phyloP scores from a whole-genome alignment of 2,329 filamentous ascomycete species.

The Aspergillus sp. region DNA sequence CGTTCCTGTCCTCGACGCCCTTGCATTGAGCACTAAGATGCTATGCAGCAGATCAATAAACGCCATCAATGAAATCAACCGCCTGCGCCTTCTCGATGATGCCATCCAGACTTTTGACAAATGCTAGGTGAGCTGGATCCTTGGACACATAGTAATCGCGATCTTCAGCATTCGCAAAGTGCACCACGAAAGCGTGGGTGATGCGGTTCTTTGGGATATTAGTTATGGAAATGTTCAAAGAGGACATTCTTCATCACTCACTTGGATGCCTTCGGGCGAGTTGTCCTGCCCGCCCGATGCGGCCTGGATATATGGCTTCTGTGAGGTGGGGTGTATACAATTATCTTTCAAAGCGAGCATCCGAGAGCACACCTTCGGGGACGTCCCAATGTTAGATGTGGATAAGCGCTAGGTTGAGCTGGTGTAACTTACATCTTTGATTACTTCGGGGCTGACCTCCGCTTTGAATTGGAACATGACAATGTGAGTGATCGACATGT shows the following conservation, averaged over 20 bases:
- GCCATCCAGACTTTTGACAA: constrained; percentile 49
- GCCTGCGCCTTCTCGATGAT: constrained; percentile 39
- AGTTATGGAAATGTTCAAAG: neutral
- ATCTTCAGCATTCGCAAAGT: constrained; percentile 66
- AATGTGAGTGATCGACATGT: constrained; percentile 68
- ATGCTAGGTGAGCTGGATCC: constrained; percentile 65
- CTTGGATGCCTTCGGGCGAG: constrained; percentile 62
- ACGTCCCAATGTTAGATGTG: neutral
- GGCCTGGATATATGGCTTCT: constrained; percentile 62
- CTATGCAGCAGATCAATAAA: neutral
- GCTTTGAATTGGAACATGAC: constrained; percentile 69
- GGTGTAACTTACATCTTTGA: constrained; percentile 56
- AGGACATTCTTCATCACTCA: constrained; percentile 34
- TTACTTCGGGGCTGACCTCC: constrained; percentile 48
- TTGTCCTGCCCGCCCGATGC: constrained; percentile 63
- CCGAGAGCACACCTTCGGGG: constrained; percentile 53
- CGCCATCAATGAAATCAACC: constrained; percentile 32
- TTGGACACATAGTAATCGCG: constrained; percentile 67
- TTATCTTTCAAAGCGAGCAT: constrained; percentile 60
- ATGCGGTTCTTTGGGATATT: constrained; percentile 55
- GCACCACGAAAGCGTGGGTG: constrained; percentile 68
- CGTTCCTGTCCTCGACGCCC: too few relatives aligned
- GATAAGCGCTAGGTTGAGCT: neutral
- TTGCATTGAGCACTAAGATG: too few relatives aligned
- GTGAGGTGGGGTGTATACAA: constrained; percentile 61